Conservation (phyloP, 176 grass and related monocot species). For the Canna indica region DNA sequence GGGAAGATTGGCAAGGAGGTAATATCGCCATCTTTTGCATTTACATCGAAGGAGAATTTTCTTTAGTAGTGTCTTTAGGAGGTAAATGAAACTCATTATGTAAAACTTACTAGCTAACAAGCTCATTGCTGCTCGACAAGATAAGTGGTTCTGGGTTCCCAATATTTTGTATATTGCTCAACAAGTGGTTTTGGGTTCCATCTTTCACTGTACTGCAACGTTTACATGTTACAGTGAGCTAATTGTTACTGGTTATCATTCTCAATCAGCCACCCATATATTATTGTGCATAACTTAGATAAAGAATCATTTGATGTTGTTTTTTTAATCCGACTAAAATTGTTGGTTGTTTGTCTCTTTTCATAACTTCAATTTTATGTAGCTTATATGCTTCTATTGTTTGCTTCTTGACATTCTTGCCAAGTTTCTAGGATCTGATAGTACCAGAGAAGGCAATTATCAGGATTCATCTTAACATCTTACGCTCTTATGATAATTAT, state of each 20-base stretch:
- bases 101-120: not conserved
- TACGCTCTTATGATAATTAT: not conserved
- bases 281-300: not conserved
- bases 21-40: not conserved
- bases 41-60: conserved; percentile 4
- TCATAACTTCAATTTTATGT: not conserved
- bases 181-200: no score
- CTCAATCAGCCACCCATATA: not conserved
- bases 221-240: not conserved
- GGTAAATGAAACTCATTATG: conserved; percentile 4
- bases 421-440: not conserved
- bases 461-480: not conserved
- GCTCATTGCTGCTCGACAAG: not conserved
- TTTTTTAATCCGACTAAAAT: no score
- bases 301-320: no score
- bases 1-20: conserved; percentile 98
- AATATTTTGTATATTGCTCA: not conserved
- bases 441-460: not conserved
- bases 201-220: not conserved
- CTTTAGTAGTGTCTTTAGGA: not conserved
- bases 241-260: not conserved
- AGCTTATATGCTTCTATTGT: not conserved
- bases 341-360: not conserved
- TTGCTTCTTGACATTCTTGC: not conserved
- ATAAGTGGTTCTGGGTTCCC: not conserved